Conservation (phyloP, 306 rosid species). For the Vigna hirtella region DNA sequence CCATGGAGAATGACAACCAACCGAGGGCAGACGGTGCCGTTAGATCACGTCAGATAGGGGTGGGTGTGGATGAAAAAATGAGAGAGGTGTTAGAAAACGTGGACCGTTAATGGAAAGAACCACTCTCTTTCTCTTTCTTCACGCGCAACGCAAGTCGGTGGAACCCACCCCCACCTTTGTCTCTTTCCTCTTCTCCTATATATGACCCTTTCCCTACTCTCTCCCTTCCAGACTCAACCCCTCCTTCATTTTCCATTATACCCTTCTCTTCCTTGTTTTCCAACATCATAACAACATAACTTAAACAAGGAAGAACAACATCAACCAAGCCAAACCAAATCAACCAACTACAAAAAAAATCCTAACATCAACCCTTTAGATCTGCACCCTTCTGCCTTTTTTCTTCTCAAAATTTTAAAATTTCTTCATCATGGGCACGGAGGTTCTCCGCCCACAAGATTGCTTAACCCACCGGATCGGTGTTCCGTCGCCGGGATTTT, state of each 20-base stretch:
- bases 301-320: conserved; percentile 25
- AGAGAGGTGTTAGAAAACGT: background rate
- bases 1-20: conserved; percentile 38
- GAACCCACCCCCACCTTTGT: conserved; percentile 36
- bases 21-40: conserved; percentile 36
- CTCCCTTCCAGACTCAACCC: background rate
- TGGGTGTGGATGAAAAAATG: too few relatives aligned
- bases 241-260: background rate
- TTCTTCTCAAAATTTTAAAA: background rate
- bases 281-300: conserved; percentile 10
- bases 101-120: conserved; percentile 39
- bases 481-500: conserved; percentile 49
- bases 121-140: conserved; percentile 30
- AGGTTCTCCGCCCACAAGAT: conserved; percentile 79
- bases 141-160: conserved; percentile 59
- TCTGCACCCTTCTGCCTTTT: background rate
- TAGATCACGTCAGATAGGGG: conserved; percentile 1
- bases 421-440: conserved; percentile 68
- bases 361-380: background rate
- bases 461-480: conserved; percentile 63
- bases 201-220: conserved; percentile 9
- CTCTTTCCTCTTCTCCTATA: conserved; percentile 41
- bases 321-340: background rate
- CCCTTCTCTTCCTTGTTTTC: conserved; percentile 37
- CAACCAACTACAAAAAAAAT: background rate